These are phyloP conservation scores for Erodium trifolium DNA, from an alignment of 441 rosid species.

Conservation along the genomic window DNA sequence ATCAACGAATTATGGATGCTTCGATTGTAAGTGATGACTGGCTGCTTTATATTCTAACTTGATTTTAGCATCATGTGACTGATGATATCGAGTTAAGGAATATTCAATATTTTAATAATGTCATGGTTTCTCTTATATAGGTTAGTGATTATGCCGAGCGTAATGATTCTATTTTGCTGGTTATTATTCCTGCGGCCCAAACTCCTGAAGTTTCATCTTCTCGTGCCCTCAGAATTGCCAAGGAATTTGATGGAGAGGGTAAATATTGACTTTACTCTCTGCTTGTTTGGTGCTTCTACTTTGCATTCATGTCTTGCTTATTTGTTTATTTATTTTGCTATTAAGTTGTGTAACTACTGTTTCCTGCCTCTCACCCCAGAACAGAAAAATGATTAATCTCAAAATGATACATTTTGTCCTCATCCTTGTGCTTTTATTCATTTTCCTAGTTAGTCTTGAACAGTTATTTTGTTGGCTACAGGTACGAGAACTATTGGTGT, in stretches of 20 bases:
- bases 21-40: slow-evolving; percentile 19
- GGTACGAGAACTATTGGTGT: slow-evolving; percentile 89
- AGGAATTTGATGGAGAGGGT: slow-evolving; percentile 72
- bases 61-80: background rate
- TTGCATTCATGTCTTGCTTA: background rate
- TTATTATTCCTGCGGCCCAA: slow-evolving; percentile 76
- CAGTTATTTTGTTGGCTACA: slow-evolving; percentile 21
- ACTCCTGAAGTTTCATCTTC: slow-evolving; percentile 83
- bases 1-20: slow-evolving; percentile 81
- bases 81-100: too few species aligned
- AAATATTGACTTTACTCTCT: background rate
- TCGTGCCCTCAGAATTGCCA: slow-evolving; percentile 74
- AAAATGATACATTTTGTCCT: background rate
- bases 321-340: background rate
- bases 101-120: background rate
- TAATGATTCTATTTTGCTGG: slow-evolving; percentile 81
- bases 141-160: slow-evolving; percentile 61
- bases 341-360: background rate
- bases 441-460: background rate
- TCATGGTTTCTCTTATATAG: slow-evolving; percentile 25
- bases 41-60: background rate
- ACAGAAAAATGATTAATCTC: background rate
- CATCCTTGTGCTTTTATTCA: background rate
- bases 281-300: background rate
- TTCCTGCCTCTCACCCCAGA: background rate